These are phyloP conservation scores for Epichloe brachyelytri DNA, from an alignment of 2,329 filamentous ascomycete species.

Conservation along the genomic window DNA sequence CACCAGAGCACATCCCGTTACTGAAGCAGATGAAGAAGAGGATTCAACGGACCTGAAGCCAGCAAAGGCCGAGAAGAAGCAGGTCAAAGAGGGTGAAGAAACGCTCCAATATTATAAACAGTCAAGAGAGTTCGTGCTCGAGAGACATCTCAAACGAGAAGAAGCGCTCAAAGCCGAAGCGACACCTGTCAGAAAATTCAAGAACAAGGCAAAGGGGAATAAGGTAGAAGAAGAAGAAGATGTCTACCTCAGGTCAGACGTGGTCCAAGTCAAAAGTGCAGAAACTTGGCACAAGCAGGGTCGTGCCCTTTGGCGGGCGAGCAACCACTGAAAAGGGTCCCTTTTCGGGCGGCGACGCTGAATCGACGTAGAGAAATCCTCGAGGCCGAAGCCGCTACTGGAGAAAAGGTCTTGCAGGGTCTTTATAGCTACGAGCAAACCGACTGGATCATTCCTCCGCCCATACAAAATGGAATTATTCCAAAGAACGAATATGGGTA, in stretches of 20 bases:
- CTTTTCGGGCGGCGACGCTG: constrained; percentile 80
- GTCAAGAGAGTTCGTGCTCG: constrained; percentile 73
- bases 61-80: constrained; percentile 58
- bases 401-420: constrained; percentile 75
- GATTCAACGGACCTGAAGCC: constrained; percentile 65
- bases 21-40: constrained; percentile 66
- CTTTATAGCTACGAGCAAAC: constrained; percentile 78
- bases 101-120: constrained; percentile 82
- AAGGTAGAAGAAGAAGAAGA: constrained; percentile 63
- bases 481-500: constrained; percentile 83
- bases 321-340: constrained; percentile 70
- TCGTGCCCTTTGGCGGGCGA: constrained; percentile 57
- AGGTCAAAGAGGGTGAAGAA: constrained; percentile 60
- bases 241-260: constrained; percentile 67
- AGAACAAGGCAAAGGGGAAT: constrained; percentile 58
- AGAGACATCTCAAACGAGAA: constrained; percentile 78
- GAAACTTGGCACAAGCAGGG: constrained; percentile 99
- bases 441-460: constrained; percentile 86
- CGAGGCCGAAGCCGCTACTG: constrained; percentile 66
- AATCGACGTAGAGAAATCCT: constrained; percentile 81
- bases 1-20: constrained; percentile 37
- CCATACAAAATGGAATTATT: constrained; percentile 72
- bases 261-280: constrained; percentile 75
- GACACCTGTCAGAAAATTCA: constrained; percentile 61
- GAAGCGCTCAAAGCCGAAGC: constrained; percentile 67